These are phyloP conservation scores for Lablab purpureus DNA, from an alignment of 306 rosid genomes.

Conservation along the genomic window DNA sequence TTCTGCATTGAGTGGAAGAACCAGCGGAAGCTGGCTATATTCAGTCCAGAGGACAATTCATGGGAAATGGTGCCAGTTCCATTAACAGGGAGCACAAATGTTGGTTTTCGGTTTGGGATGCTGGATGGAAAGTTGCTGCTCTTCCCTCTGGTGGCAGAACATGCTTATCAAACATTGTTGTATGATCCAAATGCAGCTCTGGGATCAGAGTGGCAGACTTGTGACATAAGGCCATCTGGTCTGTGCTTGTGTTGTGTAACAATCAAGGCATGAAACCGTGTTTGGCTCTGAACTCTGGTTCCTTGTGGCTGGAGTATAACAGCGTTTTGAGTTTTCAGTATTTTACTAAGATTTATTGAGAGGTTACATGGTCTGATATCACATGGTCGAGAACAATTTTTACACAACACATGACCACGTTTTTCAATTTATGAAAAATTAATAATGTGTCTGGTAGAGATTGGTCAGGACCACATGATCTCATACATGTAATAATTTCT, in stretches of 20 bases:
- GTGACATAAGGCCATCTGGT: conserved; percentile 77
- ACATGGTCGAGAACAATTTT: neutral
- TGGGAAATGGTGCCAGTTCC: conserved; percentile 89
- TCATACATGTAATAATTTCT: neutral
- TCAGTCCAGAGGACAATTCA: conserved; percentile 72
- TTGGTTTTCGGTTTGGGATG: conserved; percentile 78
- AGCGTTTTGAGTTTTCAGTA: neutral
- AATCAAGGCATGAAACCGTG: conserved; percentile 68
- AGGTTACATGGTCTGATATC: no score
- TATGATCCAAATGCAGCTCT: conserved; percentile 86
- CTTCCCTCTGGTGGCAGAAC: conserved; percentile 63
- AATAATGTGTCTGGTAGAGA: no score
- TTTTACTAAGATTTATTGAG: conserved; percentile 16
- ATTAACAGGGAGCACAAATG: conserved; percentile 77
- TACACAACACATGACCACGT: no score
- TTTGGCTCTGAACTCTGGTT: no score
- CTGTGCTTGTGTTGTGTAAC: conserved; percentile 83
- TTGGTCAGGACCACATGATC: no score
- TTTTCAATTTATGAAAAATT: no score
- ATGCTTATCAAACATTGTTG: conserved; percentile 64
- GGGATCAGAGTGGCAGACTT: conserved; percentile 89
- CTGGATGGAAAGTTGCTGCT: conserved; percentile 72
- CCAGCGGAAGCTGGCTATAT: conserved; percentile 81
- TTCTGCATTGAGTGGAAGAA: conserved; percentile 97
- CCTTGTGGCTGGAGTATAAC: no score